phyloP scores from a whole-genome alignment of 805 yeast species.

The Sugiyamaella boreocaroliniensis region DNA sequence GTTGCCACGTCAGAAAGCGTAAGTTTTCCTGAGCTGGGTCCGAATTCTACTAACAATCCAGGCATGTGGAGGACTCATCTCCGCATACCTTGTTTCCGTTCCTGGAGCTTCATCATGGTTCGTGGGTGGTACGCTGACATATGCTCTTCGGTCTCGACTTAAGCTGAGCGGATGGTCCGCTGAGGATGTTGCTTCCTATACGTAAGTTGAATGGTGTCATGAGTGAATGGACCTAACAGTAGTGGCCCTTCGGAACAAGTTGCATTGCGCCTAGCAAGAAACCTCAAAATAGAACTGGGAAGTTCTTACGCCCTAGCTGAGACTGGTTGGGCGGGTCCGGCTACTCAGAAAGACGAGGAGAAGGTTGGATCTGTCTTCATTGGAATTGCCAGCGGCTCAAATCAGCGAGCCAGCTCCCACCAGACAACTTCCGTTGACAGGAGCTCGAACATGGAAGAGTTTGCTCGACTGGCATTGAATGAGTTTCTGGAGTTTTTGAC shows the following conservation, averaged over 20 bases:
- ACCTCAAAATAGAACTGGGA: slow-evolving; percentile 71
- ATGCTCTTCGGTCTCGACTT: slow-evolving; percentile 67
- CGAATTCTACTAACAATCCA: slow-evolving; percentile 6
- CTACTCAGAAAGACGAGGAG: slow-evolving; percentile 14
- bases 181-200: slow-evolving; percentile 60
- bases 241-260: slow-evolving; percentile 71
- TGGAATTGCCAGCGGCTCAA: slow-evolving; percentile 62
- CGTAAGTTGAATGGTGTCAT: slow-evolving; percentile 26
- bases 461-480: slow-evolving; percentile 61
- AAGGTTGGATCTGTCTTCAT: slow-evolving; percentile 58
- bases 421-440: slow-evolving; percentile 53
- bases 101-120: slow-evolving; percentile 83
- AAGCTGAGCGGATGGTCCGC: slow-evolving; percentile 74
- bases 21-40: slow-evolving; percentile 1
- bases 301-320: slow-evolving; percentile 77
- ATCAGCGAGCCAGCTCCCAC: slow-evolving; percentile 17
- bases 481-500: slow-evolving; percentile 49
- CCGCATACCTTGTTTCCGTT: slow-evolving; percentile 72
- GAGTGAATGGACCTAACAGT: not conserved
- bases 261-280: slow-evolving; percentile 69
- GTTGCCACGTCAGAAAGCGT: slow-evolving; percentile 72
- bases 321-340: slow-evolving; percentile 64
- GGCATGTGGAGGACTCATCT: slow-evolving; percentile 82
- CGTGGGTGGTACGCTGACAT: slow-evolving; percentile 77
- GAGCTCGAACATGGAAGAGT: slow-evolving; percentile 63